Conservation (phyloP, 179 eudicot genomes). For the Silene coronaria region DNA sequence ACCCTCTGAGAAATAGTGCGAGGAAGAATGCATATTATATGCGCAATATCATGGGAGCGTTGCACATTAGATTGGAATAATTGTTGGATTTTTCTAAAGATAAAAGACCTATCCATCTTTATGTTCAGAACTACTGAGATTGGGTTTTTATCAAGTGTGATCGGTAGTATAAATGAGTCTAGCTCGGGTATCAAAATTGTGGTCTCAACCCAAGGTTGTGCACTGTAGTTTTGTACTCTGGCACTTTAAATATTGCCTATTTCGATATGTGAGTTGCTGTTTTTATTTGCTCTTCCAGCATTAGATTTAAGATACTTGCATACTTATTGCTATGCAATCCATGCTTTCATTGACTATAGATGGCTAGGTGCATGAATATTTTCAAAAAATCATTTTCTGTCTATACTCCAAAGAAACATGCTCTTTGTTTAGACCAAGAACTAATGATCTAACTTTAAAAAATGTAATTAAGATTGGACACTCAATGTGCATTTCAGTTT, state of each 20-base stretch:
- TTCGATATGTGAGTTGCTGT: neutral
- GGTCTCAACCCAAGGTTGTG: neutral
- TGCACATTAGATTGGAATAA: neutral
- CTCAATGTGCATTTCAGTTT: too few relatives aligned
- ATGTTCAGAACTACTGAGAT: neutral
- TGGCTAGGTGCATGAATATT: neutral
- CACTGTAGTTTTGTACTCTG: neutral
- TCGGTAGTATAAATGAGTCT: neutral
- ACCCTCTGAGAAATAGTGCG: neutral
- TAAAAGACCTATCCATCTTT: neutral
- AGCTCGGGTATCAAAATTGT: neutral
- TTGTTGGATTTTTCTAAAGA: neutral
- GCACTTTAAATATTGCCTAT: neutral
- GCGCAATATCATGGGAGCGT: neutral
- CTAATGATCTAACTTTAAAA: slow-evolving; percentile 23
- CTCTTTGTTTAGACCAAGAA: neutral
- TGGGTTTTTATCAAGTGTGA: neutral
- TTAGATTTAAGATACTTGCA: neutral
- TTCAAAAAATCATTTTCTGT: too few relatives aligned
- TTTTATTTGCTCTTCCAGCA: neutral
- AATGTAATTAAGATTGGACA: too few relatives aligned
- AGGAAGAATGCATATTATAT: neutral
- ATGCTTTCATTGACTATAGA: neutral
- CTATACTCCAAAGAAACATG: neutral
- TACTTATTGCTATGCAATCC: neutral